Conservation (phyloP, 345 rosid genomes). For the Abelmoschus esculentus region DNA sequence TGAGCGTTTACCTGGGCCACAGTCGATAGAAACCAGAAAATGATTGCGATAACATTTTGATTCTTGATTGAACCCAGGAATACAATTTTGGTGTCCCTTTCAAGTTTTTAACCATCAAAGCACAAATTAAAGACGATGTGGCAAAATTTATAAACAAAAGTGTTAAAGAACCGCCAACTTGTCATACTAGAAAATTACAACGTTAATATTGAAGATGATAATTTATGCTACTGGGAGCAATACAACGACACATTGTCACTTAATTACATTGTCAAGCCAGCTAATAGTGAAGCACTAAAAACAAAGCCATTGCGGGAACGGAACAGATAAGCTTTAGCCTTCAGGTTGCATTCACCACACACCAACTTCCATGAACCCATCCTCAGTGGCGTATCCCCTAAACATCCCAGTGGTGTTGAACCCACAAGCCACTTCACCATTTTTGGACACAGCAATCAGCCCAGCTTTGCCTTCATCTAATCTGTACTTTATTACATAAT, state of each 20-base stretch:
- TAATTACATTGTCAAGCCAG: background rate
- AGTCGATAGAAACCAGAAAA: background rate
- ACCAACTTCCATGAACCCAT: constrained; percentile 79
- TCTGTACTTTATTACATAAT: constrained; percentile 62
- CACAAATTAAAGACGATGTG: too few relatives aligned
- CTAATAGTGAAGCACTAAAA: background rate
- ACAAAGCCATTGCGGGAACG: background rate
- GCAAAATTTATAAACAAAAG: background rate
- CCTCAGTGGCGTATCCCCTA: constrained; percentile 81
- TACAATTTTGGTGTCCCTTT: background rate
- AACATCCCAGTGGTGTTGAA: constrained; percentile 83
- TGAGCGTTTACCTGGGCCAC: too few relatives aligned
- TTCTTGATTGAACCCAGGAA: background rate
- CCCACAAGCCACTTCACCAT: constrained; percentile 83
- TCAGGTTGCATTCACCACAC: constrained; percentile 38
- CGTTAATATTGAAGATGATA: background rate
- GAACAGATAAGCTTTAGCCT: background rate
- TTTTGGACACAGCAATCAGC: constrained; percentile 69
- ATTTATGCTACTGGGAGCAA: background rate
- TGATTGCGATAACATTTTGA: background rate
- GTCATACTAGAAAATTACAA: background rate
- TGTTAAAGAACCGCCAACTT: background rate
- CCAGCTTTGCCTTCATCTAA: constrained; percentile 82
- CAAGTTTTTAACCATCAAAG: background rate
- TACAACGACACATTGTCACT: background rate